Percentiles rank a stretch among this genome's conserved stretches.
Conservation (phyloP, 495 filamentous ascomycete species). For the Lepraria neglecta region DNA sequence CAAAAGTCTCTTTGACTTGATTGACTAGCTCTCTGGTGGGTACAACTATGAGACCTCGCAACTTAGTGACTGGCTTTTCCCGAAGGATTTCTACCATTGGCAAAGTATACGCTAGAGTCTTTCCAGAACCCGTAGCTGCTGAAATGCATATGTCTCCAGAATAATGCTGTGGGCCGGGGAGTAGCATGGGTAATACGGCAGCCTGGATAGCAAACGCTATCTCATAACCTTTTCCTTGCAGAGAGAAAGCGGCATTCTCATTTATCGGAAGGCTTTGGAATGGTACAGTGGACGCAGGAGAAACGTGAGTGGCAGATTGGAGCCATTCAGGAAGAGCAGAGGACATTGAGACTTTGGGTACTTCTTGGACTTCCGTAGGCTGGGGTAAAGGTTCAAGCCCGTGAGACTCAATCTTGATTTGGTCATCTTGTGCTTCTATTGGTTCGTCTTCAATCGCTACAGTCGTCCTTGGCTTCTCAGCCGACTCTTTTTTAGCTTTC, state of each 20-base stretch:
- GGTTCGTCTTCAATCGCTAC: neutral
- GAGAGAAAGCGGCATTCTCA: constrained; percentile 48
- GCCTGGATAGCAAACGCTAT: constrained; percentile 83
- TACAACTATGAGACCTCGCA: constrained; percentile 75
- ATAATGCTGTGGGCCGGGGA: constrained; percentile 50
- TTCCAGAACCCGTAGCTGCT: constrained; percentile 87
- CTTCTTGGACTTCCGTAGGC: constrained; percentile 53
- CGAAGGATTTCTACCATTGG: constrained; percentile 73
- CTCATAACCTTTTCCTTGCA: constrained; percentile 59
- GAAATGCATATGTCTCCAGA: constrained; percentile 78
- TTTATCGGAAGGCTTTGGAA: constrained; percentile 59
- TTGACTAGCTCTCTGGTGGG: constrained; percentile 85
- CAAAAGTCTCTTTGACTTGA: constrained; percentile 68
- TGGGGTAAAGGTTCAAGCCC: constrained; percentile 73
- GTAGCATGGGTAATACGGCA: constrained; percentile 67
- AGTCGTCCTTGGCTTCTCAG: neutral
- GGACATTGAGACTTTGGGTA: constrained; percentile 42
- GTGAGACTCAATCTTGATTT: constrained; percentile 36
- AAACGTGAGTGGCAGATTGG: constrained; percentile 59
- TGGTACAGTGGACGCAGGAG: constrained; percentile 47
- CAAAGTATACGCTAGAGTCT: constrained; percentile 85
- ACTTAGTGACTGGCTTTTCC: constrained; percentile 48
- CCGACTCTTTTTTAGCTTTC: constrained; percentile 32
- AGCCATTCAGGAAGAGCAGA: constrained; percentile 61
- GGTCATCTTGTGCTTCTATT: neutral